phyloP scores from a whole-genome alignment of 768 basidiomycete genomes.

The Terana coerulea region DNA sequence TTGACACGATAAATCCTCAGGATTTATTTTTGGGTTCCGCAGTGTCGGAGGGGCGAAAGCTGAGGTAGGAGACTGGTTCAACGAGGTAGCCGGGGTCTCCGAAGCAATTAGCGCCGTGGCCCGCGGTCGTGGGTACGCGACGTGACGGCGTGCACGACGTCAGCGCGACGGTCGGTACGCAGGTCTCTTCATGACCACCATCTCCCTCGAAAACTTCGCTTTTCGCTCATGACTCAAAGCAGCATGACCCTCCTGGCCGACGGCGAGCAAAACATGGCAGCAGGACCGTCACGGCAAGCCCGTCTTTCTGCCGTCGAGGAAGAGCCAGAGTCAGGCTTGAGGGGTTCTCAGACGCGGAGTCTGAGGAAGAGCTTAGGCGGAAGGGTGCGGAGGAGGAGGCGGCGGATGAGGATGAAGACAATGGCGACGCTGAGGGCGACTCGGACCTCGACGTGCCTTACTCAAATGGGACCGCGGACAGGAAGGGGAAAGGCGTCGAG shows the following conservation, averaged over 20 bases:
- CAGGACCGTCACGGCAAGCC: background rate
- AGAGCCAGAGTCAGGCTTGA: background rate
- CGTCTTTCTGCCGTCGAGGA: background rate
- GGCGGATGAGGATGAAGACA: background rate
- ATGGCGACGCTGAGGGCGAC: background rate
- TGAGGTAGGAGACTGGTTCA: too few species aligned
- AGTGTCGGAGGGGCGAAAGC: too few species aligned
- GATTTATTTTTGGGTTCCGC: too few species aligned
- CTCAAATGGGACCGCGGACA: background rate
- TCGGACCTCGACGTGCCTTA: too few species aligned
- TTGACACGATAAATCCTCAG: too few species aligned
- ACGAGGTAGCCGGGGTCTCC: too few species aligned
- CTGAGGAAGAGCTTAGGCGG: background rate
- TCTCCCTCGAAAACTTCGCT: background rate
- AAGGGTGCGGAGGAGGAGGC: background rate
- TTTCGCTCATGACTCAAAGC: background rate
- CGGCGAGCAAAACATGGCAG: background rate
- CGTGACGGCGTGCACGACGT: too few species aligned
- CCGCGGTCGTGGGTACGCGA: too few species aligned
- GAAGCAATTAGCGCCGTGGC: too few species aligned
- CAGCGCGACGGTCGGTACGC: background rate
- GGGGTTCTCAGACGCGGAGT: background rate
- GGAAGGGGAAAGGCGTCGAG: constrained; percentile 10
- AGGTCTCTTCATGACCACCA: background rate
- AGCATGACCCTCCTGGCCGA: background rate